A percentile compares a stretch with the other conserved stretches of the same genome.
These are phyloP conservation scores for Syncephalastrum racemosum DNA, from an alignment of 371 early-diverging fungal genomes.

Conservation along the genomic window DNA sequence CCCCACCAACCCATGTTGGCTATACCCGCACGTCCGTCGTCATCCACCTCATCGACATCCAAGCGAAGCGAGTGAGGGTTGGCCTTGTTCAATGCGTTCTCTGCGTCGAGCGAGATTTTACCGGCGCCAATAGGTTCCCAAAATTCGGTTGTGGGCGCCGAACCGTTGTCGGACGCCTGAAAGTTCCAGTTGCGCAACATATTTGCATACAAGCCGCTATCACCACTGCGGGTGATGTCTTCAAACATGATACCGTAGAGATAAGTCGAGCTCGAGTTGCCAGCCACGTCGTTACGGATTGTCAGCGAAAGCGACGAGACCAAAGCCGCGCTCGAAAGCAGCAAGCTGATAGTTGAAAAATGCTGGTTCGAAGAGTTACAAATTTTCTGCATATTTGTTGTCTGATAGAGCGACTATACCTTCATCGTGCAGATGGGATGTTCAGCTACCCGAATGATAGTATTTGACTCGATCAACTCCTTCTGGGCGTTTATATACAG, in stretches of 20 bases:
- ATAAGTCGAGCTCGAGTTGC: constrained; percentile 22
- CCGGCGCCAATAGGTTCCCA: constrained; percentile 12
- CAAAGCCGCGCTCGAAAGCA: too few relatives aligned
- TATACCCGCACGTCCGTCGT: constrained; percentile 13
- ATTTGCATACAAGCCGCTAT: constrained; percentile 22
- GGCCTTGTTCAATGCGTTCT: constrained; percentile 14
- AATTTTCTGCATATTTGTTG: too few relatives aligned
- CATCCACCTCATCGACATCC: constrained; percentile 7
- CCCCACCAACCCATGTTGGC: constrained; percentile 25
- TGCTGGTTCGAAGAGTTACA: too few relatives aligned
- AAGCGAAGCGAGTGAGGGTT: constrained; percentile 17
- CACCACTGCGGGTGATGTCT: constrained; percentile 25
- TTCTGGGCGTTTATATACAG: too few relatives aligned
- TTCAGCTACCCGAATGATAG: too few relatives aligned
- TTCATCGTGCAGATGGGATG: too few relatives aligned
- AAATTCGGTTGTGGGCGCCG: constrained; percentile 7
- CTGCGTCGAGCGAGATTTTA: constrained; percentile 3
- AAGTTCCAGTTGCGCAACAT: constrained; percentile 26
- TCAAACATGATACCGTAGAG: constrained; percentile 28
- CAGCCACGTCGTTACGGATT: constrained; percentile 24
- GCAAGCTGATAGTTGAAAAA: too few relatives aligned
- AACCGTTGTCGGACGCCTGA: constrained; percentile 18
- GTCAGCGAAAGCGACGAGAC: constrained; percentile 16
- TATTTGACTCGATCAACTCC: too few relatives aligned
- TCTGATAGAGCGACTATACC: too few relatives aligned